Conservation (phyloP, 306 rosid species). For the Clitoria ternatea region DNA sequence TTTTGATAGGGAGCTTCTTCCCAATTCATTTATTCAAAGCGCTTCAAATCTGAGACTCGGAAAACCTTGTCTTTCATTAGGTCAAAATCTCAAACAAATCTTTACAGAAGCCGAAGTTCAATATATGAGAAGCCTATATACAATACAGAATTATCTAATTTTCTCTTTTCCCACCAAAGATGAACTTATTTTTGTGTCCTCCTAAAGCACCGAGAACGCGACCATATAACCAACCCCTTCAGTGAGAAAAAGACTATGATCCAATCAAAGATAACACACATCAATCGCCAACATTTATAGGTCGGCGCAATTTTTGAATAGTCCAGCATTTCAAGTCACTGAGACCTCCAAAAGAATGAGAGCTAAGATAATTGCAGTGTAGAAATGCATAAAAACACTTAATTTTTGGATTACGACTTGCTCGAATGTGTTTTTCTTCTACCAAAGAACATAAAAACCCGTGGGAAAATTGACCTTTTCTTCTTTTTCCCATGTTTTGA, state of each 20-base stretch:
- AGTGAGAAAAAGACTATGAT: conserved; percentile 32
- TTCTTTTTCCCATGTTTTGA: conserved; percentile 61
- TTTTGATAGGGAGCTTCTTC: background rate
- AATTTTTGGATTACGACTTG: conserved; percentile 38
- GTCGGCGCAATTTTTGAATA: conserved; percentile 4
- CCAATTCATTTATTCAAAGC: background rate
- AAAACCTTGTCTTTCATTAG: conserved; percentile 31
- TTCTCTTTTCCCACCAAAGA: conserved; percentile 30
- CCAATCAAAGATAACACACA: conserved; percentile 48
- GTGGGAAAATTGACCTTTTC: conserved; percentile 70
- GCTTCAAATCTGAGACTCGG: background rate
- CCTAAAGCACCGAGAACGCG: conserved; percentile 32
- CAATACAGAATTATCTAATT: conserved; percentile 36
- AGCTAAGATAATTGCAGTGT: conserved; percentile 31
- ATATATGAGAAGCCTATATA: conserved; percentile 44
- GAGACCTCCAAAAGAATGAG: conserved; percentile 26
- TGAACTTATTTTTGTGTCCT: conserved; percentile 29
- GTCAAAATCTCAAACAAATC: conserved; percentile 35
- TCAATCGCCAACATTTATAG: conserved; percentile 37
- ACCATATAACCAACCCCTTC: conserved; percentile 23
- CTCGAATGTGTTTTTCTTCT: conserved; percentile 50
- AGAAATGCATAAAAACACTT: conserved; percentile 8
- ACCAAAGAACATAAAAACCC: conserved; percentile 86
- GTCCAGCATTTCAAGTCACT: conserved; percentile 42
- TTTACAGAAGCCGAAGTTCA: conserved; percentile 38